Conservation (phyloP, 23 red algal genomes). For the Agarophyton chilense region DNA sequence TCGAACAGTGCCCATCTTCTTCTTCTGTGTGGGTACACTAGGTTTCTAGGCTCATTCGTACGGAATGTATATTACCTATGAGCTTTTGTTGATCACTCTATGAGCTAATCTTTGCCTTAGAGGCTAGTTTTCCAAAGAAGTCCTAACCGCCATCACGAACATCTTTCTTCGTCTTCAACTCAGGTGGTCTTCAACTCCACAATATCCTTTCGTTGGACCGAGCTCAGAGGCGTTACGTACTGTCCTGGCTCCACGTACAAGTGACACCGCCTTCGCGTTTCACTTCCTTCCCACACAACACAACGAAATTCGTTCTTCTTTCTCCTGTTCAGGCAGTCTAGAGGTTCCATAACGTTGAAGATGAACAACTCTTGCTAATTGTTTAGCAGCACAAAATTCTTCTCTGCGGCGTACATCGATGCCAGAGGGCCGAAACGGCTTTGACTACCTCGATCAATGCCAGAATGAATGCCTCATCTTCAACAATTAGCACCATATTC, state of each 20-base stretch:
- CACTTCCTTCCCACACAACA: background rate
- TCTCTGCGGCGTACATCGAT: background rate
- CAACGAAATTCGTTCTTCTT: conserved; percentile 12
- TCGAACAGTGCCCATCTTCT: too few relatives aligned
- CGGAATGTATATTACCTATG: too few relatives aligned
- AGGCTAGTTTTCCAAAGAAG: too few relatives aligned
- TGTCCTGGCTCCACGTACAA: background rate
- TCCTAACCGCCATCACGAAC: too few relatives aligned
- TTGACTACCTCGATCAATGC: conserved; percentile 17
- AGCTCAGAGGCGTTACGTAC: background rate
- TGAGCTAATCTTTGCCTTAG: too few relatives aligned
- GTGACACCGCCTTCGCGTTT: background rate
- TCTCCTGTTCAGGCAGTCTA: background rate
- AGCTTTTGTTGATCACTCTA: too few relatives aligned
- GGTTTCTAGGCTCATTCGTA: too few relatives aligned
- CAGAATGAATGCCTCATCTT: conserved; percentile 8
- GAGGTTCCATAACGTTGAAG: background rate
- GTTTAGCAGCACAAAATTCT: background rate
- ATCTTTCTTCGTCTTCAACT: too few relatives aligned
- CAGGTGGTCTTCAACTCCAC: too few relatives aligned
- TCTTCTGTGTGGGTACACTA: too few relatives aligned
- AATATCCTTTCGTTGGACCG: background rate
- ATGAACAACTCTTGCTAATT: conserved; percentile 19
- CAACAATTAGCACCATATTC: conserved; percentile 9
- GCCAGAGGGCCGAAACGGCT: background rate